A percentile compares a stretch with the other conserved stretches of the same genome.
phyloP scores from a whole-genome alignment of 2,329 filamentous ascomycete species.

The Nectriaceae sp. region DNA sequence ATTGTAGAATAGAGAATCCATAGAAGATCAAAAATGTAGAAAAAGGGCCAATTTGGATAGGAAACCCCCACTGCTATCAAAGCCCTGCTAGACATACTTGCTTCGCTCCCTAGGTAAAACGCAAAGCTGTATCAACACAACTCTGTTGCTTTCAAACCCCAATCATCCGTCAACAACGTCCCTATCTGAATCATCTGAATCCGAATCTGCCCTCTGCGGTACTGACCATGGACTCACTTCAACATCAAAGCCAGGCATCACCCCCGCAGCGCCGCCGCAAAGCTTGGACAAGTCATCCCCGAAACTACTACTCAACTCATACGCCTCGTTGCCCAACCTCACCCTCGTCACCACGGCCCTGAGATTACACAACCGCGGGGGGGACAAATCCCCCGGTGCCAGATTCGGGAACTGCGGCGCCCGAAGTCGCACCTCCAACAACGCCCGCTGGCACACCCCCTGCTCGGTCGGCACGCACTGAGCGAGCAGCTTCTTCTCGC shows the following conservation, averaged over 20 bases:
- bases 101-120: no score
- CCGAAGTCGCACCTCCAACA: constrained; percentile 20
- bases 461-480: constrained; percentile 37
- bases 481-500: constrained; percentile 32
- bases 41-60: no score
- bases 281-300: constrained; percentile 29
- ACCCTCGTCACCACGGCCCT: constrained; percentile 22
- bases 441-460: constrained; percentile 20
- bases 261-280: constrained; percentile 12
- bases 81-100: no score
- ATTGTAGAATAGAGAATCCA: no score
- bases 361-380: constrained; percentile 5
- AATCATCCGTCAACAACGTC: not conserved
- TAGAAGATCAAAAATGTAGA: no score
- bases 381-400: not conserved
- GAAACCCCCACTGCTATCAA: no score
- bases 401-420: constrained; percentile 12
- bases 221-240: constrained; percentile 10
- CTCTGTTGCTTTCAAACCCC: no score
- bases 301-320: constrained; percentile 25
- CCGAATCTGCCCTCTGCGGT: not conserved
- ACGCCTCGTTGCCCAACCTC: constrained; percentile 21
- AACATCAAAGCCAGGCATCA: constrained; percentile 27
- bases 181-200: not conserved
- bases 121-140: no score